phyloP scores from a whole-genome alignment of 2,329 filamentous ascomycete genomes.

The Aspergillus sp. region DNA sequence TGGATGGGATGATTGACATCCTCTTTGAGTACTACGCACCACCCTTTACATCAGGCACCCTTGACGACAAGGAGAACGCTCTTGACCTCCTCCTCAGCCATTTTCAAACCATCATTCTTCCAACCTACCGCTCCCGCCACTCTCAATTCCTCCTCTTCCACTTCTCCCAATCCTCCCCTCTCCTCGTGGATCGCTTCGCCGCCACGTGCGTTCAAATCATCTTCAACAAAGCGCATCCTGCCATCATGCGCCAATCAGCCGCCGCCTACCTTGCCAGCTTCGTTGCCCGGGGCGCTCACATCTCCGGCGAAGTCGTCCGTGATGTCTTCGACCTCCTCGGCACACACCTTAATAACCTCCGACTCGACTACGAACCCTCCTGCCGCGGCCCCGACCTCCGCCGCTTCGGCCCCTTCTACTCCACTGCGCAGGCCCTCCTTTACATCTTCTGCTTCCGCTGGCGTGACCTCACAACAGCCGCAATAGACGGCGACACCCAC shows the following conservation, averaged over 20 bases:
- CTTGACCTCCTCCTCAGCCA: slow-evolving; percentile 82
- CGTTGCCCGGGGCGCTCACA: slow-evolving; percentile 83
- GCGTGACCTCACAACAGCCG: slow-evolving; percentile 77
- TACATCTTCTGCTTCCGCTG: slow-evolving; percentile 99
- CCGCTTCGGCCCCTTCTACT: slow-evolving; percentile 83
- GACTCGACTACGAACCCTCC: slow-evolving; percentile 70
- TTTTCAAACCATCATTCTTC: slow-evolving; percentile 85
- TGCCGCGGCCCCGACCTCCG: slow-evolving; percentile 85
- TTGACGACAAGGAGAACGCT: slow-evolving; percentile 69
- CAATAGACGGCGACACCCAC: slow-evolving; percentile 58
- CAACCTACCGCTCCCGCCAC: slow-evolving; percentile 88
- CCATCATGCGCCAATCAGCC: slow-evolving; percentile 78
- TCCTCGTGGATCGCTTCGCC: slow-evolving; percentile 80
- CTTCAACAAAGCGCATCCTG: slow-evolving; percentile 70
- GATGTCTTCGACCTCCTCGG: slow-evolving; percentile 81
- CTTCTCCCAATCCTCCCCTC: slow-evolving; percentile 81
- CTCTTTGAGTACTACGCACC: slow-evolving; percentile 83
- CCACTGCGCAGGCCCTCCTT: slow-evolving; percentile 82
- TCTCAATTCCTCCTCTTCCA: slow-evolving; percentile 96
- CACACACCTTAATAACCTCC: slow-evolving; percentile 74
- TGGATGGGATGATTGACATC: slow-evolving; percentile 86
- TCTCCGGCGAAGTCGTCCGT: slow-evolving; percentile 75
- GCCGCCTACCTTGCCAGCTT: slow-evolving; percentile 94
- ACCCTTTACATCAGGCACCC: slow-evolving; percentile 70
- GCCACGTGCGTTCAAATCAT: slow-evolving; percentile 75